A percentile compares a stretch with the other conserved stretches of the same genome.
Conservation (phyloP, 495 filamentous ascomycete species). For the Aspergillus coremiiformis region DNA sequence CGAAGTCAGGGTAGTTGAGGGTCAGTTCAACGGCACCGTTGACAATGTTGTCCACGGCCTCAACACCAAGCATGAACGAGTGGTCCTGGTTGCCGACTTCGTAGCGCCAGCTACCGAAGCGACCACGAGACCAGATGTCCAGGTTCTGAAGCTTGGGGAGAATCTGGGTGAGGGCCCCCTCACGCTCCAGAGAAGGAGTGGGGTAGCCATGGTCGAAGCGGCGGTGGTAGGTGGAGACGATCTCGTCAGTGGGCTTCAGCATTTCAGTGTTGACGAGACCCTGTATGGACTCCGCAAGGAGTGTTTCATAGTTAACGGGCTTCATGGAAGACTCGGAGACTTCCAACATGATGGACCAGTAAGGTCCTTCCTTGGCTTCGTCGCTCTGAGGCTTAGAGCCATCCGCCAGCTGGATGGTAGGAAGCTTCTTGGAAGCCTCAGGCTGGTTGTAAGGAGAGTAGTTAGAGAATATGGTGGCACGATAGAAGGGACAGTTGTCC, state of each 20-base stretch:
- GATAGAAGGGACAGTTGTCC: constrained; percentile 98
- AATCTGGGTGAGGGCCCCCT: constrained; percentile 85
- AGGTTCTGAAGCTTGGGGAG: constrained; percentile 84
- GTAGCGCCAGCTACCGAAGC: constrained; percentile 98
- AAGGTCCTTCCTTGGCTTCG: constrained; percentile 74
- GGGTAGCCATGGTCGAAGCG: constrained; percentile 99
- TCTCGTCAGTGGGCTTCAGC: constrained; percentile 83
- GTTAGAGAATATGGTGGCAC: constrained; percentile 99
- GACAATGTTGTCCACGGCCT: constrained; percentile 92
- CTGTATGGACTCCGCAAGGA: constrained; percentile 86
- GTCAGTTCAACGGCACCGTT: constrained; percentile 93
- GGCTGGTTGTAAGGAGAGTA: constrained; percentile 99
- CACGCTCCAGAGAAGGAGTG: constrained; percentile 88
- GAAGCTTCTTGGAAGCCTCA: constrained; percentile 68
- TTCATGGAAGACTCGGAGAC: constrained; percentile 95
- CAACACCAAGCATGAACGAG: constrained; percentile 97
- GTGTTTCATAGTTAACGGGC: constrained; percentile 73
- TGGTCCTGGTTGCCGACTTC: constrained; percentile 98
- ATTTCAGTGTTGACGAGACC: constrained; percentile 96
- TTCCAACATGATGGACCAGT: constrained; percentile 99
- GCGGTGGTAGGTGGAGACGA: constrained; percentile 97
- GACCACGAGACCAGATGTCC: constrained; percentile 91
- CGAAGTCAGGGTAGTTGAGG: constrained; percentile 98
- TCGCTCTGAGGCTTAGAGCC: constrained; percentile 67
- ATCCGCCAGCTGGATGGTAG: constrained; percentile 76